Conservation (phyloP, 805 yeast genomes). For the Lachancea sp. region DNA sequence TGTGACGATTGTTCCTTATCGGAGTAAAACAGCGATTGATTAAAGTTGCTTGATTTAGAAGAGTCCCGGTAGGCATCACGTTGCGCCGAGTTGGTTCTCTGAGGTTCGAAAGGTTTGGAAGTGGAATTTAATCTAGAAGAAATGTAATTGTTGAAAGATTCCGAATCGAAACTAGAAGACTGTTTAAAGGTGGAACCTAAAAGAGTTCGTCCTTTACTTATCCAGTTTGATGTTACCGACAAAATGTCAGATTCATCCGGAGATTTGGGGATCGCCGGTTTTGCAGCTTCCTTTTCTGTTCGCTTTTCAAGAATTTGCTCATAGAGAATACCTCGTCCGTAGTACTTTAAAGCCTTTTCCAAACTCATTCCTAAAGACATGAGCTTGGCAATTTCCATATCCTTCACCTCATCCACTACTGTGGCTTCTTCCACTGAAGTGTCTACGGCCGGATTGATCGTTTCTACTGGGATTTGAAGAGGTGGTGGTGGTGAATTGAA, state of each 20-base stretch:
- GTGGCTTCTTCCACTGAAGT: no score
- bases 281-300: neutral
- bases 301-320: constrained; percentile 15
- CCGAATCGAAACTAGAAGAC: neutral
- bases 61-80: neutral
- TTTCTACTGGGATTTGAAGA: neutral
- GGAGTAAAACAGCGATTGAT: neutral
- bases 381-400: constrained; percentile 32
- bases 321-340: constrained; percentile 24
- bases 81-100: no score
- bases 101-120: neutral
- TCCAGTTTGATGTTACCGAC: constrained; percentile 24
- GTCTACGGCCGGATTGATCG: no score
- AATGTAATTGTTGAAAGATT: constrained; percentile 3
- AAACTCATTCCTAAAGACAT: constrained; percentile 29
- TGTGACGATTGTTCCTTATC: neutral
- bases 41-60: neutral
- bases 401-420: constrained; percentile 30
- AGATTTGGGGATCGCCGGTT: neutral
- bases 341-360: constrained; percentile 19
- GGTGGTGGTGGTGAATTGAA: constrained; percentile 10
- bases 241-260: constrained; percentile 14
- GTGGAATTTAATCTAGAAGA: neutral
- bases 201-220: constrained; percentile 30
- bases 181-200: constrained; percentile 16